Evolutionary conservation across 2,329 filamentous ascomycete genomes (phyloP).

Genomic region (Hymenoscyphus scutula): DNA sequence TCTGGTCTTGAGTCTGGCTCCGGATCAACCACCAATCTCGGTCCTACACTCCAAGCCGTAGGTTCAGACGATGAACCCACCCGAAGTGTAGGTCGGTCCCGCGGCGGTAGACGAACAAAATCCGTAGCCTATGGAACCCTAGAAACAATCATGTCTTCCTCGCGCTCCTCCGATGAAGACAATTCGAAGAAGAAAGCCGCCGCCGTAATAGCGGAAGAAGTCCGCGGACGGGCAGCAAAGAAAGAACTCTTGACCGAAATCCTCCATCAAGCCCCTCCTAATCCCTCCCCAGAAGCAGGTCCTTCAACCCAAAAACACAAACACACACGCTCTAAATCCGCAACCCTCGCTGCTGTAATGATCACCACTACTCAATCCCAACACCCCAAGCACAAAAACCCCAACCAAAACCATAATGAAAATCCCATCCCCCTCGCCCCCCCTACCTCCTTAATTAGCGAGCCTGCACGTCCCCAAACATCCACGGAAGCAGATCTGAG

Average conservation of each 20-base stretch:
- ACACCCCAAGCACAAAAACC: slow-evolving; percentile 31
- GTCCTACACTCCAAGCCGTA: slow-evolving; percentile 56
- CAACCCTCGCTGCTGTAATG: slow-evolving; percentile 46
- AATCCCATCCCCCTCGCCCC: slow-evolving; percentile 38
- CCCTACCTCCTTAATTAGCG: slow-evolving; percentile 48
- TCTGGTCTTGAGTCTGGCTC: slow-evolving; percentile 25
- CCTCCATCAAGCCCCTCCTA: slow-evolving; percentile 11
- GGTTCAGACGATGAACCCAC: slow-evolving; percentile 54
- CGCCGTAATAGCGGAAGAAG: slow-evolving; percentile 52
- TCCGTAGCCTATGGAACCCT: slow-evolving; percentile 56
- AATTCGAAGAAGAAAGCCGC: slow-evolving; percentile 56
- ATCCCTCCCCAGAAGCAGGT: slow-evolving; percentile 18
- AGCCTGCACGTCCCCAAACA: slow-evolving; percentile 56
- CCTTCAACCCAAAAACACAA: slow-evolving; percentile 25
- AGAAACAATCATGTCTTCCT: slow-evolving; percentile 66
- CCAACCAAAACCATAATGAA: no score
- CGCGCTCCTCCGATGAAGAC: slow-evolving; percentile 62
- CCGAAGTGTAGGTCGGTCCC: slow-evolving; percentile 26
- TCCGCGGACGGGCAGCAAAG: slow-evolving; percentile 50
- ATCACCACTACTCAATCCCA: slow-evolving; percentile 36
- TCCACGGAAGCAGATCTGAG: slow-evolving; percentile 42
- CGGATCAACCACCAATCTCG: slow-evolving; percentile 32
- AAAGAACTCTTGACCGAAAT: slow-evolving; percentile 20
- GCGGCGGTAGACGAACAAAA: slow-evolving; percentile 30
- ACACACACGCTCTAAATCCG: slow-evolving; percentile 39